Conservation (phyloP, 108 stramenopile species). For the Skeletonema tropicum region DNA sequence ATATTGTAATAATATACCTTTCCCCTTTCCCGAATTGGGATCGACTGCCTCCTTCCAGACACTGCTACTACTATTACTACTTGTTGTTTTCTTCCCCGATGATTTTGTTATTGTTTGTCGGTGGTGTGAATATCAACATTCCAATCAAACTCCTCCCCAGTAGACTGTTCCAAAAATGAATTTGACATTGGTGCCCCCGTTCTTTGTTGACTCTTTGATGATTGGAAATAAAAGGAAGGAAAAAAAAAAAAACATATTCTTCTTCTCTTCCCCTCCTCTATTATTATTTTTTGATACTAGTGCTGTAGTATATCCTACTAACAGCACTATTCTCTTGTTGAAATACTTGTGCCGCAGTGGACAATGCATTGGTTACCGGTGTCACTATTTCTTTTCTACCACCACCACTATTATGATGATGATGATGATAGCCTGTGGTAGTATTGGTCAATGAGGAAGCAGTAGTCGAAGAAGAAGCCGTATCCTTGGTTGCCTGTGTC, state of each 20-base stretch:
- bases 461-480: neutral
- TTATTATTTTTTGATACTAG: too few relatives aligned
- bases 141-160: neutral
- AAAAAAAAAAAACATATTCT: too few relatives aligned
- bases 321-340: neutral
- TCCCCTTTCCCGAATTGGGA: conserved; percentile 43
- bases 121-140: too few relatives aligned
- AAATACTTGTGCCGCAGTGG: neutral
- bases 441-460: neutral
- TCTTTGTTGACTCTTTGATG: too few relatives aligned
- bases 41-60: conserved; percentile 59
- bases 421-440: neutral
- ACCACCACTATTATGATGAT: too few relatives aligned
- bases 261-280: neutral
- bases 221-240: too few relatives aligned
- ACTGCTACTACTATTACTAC: neutral
- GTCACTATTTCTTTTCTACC: too few relatives aligned
- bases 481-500: neutral
- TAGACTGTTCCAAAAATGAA: neutral
- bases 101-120: too few relatives aligned
- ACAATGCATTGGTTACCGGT: too few relatives aligned
- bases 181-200: neutral
- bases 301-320: neutral
- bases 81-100: too few relatives aligned
- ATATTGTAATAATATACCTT: conserved; percentile 53